Base-by-base conservation (phyloP, 2,329 filamentous ascomycete genomes). In the Sclerotinia nivalis region DNA sequence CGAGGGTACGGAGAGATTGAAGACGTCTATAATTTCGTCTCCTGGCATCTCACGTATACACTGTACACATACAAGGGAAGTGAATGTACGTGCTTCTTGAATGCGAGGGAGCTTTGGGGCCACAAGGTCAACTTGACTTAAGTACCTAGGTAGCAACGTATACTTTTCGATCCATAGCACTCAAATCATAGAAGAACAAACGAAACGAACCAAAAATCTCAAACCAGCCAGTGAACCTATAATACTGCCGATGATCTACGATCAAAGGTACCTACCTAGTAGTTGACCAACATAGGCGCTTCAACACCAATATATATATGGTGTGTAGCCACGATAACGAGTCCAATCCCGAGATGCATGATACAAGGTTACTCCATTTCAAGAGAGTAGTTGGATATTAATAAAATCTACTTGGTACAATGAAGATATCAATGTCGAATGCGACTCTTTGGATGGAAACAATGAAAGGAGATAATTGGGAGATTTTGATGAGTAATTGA, bases 401-500 rank as follows among this genome's bases (percentile, higher is more conserved):
- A 50, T 12, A 52, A 18, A 28, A 34, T 12, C 15, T 22, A 55
- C 15, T 34, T 9, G 28, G 4, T 4, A 55, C 3, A 55, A 34
- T 43, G 56, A 60, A 60, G 18, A 43, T n/a, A 59, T 59, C 40
- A 13, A 58, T 40, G 18, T 58, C 40, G 40, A 15, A 43, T 12
- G 13, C 40, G 40, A 43, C 13, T 43, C 40, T 43, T 1, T 43
- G 40, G 2, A 43, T 40, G 13, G 13, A 13, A 43, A 43, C 40
- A 43, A 15, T 43, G 1, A 13, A 43, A 43, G 40, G 40, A 43
- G 40, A 43, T 43, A 15, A 22, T 28, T 8, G 28, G 22, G 2
- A 20, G 6, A 31, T 43, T 3, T 43, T 43, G 49, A 43, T 66
- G 49, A 68, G 56, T 68, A 62, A 68, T 68, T 62, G n/a, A 1